Percentiles rank a stretch among this genome's conserved stretches.
Conservation (phyloP, 2,329 filamentous ascomycete species). For the Neofusicoccum kwambonambiense region DNA sequence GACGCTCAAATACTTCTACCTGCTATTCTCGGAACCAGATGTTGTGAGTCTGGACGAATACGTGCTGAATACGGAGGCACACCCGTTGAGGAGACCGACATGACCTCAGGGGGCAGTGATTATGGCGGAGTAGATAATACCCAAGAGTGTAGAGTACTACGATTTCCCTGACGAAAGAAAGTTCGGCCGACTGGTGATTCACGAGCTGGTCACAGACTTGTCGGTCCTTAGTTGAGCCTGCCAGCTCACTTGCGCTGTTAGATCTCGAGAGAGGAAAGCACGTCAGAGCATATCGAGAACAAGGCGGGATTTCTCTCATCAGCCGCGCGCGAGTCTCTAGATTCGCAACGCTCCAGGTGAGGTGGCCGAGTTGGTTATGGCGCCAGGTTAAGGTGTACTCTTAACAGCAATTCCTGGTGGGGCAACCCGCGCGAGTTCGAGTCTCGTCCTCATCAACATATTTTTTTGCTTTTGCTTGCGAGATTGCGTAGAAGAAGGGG, state of each 20-base stretch:
- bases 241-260: too few relatives aligned
- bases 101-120: neutral
- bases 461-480: neutral
- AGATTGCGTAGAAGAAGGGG: too few relatives aligned
- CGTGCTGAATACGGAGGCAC: conserved; percentile 39
- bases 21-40: conserved; percentile 45
- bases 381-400: neutral
- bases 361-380: neutral
- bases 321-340: too few relatives aligned
- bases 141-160: too few relatives aligned
- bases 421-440: neutral
- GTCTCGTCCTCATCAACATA: neutral
- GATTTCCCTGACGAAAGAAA: too few relatives aligned
- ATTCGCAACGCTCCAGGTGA: neutral
- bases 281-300: too few relatives aligned
- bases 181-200: too few relatives aligned
- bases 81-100: neutral
- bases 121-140: too few relatives aligned
- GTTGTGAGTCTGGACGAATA: conserved; percentile 46
- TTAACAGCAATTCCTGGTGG: neutral
- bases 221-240: too few relatives aligned
- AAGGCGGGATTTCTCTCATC: too few relatives aligned
- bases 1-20: conserved; percentile 51
- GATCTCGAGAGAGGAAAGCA: too few relatives aligned
- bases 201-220: too few relatives aligned